Base-by-base conservation (phyloP, 192 early-diverging fungal species). In the Pilaira anomala region DNA sequence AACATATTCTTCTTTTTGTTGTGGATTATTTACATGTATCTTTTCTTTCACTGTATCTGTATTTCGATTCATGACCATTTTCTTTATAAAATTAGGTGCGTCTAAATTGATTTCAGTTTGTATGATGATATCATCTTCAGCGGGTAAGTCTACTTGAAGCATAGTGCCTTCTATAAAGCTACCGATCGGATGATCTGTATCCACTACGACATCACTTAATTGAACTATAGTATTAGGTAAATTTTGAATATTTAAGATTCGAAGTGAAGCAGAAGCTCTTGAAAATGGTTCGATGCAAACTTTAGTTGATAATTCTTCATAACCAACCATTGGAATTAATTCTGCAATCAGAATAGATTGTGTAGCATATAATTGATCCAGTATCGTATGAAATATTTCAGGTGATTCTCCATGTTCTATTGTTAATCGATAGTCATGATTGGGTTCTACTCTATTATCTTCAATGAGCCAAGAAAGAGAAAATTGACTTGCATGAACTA, bases 111-210 rank as follows among this genome's bases (percentile, higher is more conserved):
- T 8, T 33, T 9, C 14, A 30, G 30, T 33, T 4, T 33, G 30
- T 33, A 33, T 28, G 2, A n/a, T n/a, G 12, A 3, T 36, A 5
- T n/a, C 13, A 28, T 6, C 3, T 16, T 12, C 8, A 9, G 28
- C n/a, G 24, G 28, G 28, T n/a, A n/a, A 22, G 12, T n/a, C 2
- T 12, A 19, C 16, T 33, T 19, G 16, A 3, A 30, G 19, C 1
- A 30, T 0, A 18, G 30, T 12, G 12, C 30, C n/a, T 16, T 30
- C 19, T 9, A 29, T 11, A 22, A 36, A 9, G 12, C 26, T 33
- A 28, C 53, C 53, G 18, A 55, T 36, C n/a, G 53, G 53, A 55
- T 55, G 30, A 16, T 55, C 53, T 36, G n/a, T 19, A 55, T 55
- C 9, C 53, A 16, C 7, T 55, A 7, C 9, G 12, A 16, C n/a